Base-by-base conservation (phyloP, 176 grass and related monocot genomes). In the Oropetium thomaeum region DNA sequence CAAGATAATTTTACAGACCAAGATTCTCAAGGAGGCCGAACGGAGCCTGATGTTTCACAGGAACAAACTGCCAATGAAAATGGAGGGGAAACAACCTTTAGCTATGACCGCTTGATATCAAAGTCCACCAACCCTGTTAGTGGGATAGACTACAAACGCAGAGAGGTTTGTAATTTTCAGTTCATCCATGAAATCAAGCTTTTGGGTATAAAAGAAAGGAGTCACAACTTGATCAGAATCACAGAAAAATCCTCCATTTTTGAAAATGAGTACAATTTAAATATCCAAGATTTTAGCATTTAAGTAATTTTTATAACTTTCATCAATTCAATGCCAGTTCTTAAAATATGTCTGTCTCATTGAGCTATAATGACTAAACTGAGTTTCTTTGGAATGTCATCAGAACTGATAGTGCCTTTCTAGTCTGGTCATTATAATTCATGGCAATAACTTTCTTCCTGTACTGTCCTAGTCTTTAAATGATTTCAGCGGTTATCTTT, bases 81-180 rank as follows among this genome's bases (percentile, higher is more conserved):
- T 77, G 89, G 82, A 78, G 89, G 85, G 41, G 79, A 92, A 81
- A 92, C 84, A 20, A 86, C 41, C 61, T 99, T 88, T 69, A 92
- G 85, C 84, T 99, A 95, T 74, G 89, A 99, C 30, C 82, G 89
- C 15, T 68, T 99, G 84, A 88, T 82, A 88, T 89, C 87, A 39
- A 95, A 88, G 69, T 95, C 92, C 67, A 78, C 81, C 11, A 74
- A 95, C 76, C 96, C 96, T 79, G 87, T 92, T 75, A 64, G 64
- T 65, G 96, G 92, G 59, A 99, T 99, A 70, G 89, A 99, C 71
- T 80, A 78, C 70, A 96, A 95, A 75, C 89, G 80, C 76, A 84
- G 96, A 88, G 96, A 99, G 96, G 96, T 99, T 79, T 30, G 89
- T 74, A 61, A 38, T 39, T 88, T 53, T 37, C 9, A 54, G 45